phyloP scores from a whole-genome alignment of 768 basidiomycete genomes.

The Tylopilus sp. region DNA sequence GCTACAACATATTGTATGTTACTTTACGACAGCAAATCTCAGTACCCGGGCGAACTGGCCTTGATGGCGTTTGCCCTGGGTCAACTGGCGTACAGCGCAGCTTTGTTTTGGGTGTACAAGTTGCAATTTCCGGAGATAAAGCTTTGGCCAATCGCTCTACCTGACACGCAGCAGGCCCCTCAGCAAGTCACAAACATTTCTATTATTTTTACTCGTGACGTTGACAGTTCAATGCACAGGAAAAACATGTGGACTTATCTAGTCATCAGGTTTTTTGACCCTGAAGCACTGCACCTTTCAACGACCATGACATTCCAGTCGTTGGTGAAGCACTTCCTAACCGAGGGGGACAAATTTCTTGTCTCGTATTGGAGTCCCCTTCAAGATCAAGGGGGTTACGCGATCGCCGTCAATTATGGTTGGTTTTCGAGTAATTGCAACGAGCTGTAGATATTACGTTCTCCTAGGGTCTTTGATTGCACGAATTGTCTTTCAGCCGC shows the following conservation, averaged over 20 bases:
- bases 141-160: conserved; percentile 33
- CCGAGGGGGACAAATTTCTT: conserved; percentile 92
- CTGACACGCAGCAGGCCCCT: conserved; percentile 12
- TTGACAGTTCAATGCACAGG: conserved; percentile 2
- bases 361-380: conserved; percentile 82
- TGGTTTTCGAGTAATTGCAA: conserved; percentile 16
- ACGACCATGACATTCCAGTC: conserved; percentile 86
- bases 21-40: conserved; percentile 40
- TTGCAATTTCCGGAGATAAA: conserved; percentile 34
- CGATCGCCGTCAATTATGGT: conserved; percentile 96
- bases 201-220: not conserved
- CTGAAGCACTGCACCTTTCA: conserved; percentile 56
- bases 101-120: conserved; percentile 56
- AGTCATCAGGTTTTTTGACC: conserved; percentile 39
- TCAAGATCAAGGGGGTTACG: conserved; percentile 91
- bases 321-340: conserved; percentile 89
- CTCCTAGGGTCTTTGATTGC: conserved; percentile 82
- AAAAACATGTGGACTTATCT: conserved; percentile 1
- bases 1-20: conserved; percentile 67
- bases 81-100: conserved; percentile 69
- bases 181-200: conserved; percentile 16
- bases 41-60: conserved; percentile 42
- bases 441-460: not conserved
- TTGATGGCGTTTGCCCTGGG: conserved; percentile 85
- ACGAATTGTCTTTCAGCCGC: conserved; percentile 89